Percentiles rank a stretch among this genome's conserved stretches.
These are phyloP conservation scores for Ophiostoma ulmi DNA, from an alignment of 2,329 filamentous ascomycete species.

Conservation along the genomic window DNA sequence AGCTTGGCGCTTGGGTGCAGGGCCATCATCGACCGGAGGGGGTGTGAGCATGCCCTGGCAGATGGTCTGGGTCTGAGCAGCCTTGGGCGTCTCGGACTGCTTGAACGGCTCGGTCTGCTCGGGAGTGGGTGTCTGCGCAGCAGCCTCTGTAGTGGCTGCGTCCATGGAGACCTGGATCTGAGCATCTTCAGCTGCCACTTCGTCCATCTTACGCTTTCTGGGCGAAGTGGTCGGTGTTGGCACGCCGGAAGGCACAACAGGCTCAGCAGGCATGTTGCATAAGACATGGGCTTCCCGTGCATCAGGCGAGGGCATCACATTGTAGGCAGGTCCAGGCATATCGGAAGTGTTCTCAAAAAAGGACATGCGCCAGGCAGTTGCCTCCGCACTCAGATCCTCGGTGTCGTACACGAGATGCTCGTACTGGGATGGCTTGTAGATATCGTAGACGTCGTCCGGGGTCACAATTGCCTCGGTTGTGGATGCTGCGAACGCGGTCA, in stretches of 20 bases:
- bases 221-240: neutral
- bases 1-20: slow-evolving; percentile 24
- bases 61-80: neutral
- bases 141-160: neutral
- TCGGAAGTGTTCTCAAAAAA: neutral
- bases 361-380: neutral
- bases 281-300: neutral
- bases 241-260: neutral
- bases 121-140: neutral
- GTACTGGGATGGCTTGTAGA: neutral
- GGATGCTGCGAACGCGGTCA: neutral
- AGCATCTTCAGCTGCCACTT: slow-evolving; percentile 27
- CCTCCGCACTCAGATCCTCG: neutral
- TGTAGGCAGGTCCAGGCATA: neutral
- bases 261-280: neutral
- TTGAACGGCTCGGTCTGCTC: too few species aligned
- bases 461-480: neutral
- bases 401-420: neutral
- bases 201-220: slow-evolving; percentile 35
- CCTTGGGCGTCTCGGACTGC: neutral
- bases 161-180: neutral
- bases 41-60: neutral
- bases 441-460: neutral
- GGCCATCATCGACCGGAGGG: neutral
- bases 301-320: neutral